phyloP scores from a whole-genome alignment of 805 yeast species.

The Candida khao-thaluensis region DNA sequence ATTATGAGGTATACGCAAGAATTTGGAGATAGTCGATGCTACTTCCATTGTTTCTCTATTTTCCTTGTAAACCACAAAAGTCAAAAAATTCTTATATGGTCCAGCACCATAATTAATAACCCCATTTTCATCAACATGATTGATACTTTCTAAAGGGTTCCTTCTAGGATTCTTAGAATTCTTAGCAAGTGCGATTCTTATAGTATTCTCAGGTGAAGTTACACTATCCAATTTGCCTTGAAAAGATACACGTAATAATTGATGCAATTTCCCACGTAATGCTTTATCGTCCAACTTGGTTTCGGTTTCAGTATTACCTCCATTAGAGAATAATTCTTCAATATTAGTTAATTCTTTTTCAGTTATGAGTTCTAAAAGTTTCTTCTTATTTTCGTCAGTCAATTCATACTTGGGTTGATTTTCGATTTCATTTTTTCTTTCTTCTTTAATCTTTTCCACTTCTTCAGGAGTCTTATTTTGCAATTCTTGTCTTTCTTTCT shows the following conservation, averaged over 20 bases:
- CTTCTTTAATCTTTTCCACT: conserved; percentile 25
- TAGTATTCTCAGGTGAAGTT: conserved; percentile 67
- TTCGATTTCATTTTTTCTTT: conserved; percentile 14
- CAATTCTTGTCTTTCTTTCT: conserved; percentile 33
- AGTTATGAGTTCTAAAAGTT: conserved; percentile 57
- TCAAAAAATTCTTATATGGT: conserved; percentile 62
- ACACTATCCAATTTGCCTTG: conserved; percentile 72
- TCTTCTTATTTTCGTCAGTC: conserved; percentile 43
- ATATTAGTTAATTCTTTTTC: conserved; percentile 58
- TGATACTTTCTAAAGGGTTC: conserved; percentile 36
- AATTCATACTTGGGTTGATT: conserved; percentile 41
- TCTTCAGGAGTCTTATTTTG: conserved; percentile 35
- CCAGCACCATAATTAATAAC: conserved; percentile 74
- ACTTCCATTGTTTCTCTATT: conserved; percentile 98
- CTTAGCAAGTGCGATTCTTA: conserved; percentile 59
- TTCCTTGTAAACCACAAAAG: conserved; percentile 84
- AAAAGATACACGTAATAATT: conserved; percentile 70
- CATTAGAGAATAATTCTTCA: conserved; percentile 53
- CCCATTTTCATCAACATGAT: conserved; percentile 48
- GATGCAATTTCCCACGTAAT: conserved; percentile 76
- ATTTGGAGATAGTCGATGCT: conserved; percentile 68
- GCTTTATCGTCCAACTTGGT: conserved; percentile 63
- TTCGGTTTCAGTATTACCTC: conserved; percentile 56
- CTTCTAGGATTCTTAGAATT: conserved; percentile 37
- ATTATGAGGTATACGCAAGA: conserved; percentile 72